Evolutionary conservation across 192 early-diverging fungal genomes (phyloP), one percentile per base, ranked within the genome.

Genomic region (Backusella psychrophila): DNA sequence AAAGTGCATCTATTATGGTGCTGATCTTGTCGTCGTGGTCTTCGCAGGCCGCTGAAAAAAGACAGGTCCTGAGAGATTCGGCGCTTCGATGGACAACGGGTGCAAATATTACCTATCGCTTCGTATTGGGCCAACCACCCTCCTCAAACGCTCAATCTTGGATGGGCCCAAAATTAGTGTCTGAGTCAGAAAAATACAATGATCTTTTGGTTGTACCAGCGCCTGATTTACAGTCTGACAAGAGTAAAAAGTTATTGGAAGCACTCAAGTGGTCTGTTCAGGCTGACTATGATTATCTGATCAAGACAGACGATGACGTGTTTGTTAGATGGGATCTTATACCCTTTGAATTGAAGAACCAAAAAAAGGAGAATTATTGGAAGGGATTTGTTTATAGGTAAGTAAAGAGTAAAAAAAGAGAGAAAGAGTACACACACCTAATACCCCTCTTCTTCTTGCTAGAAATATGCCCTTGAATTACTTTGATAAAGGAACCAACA

Each of bases 291-390:
- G 84, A 88, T 39, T 90, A 84, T 42, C 56, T 90, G 26, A 78
- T 88, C 46, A 90, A 90, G 74, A 87, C 89, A 2, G 83, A 88
- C 34, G 89, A 90, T 49, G 87, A 90, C 71, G 83, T 90, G 7
- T 90, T 88, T 81, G 83, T 90, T 12, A 80, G 89, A 33, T 87
- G 83, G 82, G 89, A 90, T 70, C 75, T 75, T 21, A 69, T 90
- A 33, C 42, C 75, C 8, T 36, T 65, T 14, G 87, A 90, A 67
- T 72, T 88, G 21, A 75, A 75, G 17, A 73, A 80, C 3, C 73
- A 82, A 9, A 86, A 83, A 6, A 79, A 83, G 38, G 77, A 76
- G 31, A 81, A 82, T 31, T 87, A 87, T 33, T 90, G 89, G 89
- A 81, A 79, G 56, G 89, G 87, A 5, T 75, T 90, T n/a, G 84